Evolutionary conservation across 1,284 basidiomycete genomes (phyloP), one percentile per base, ranked within the genome.

Genomic region (Malassezia vespertilionis): DNA sequence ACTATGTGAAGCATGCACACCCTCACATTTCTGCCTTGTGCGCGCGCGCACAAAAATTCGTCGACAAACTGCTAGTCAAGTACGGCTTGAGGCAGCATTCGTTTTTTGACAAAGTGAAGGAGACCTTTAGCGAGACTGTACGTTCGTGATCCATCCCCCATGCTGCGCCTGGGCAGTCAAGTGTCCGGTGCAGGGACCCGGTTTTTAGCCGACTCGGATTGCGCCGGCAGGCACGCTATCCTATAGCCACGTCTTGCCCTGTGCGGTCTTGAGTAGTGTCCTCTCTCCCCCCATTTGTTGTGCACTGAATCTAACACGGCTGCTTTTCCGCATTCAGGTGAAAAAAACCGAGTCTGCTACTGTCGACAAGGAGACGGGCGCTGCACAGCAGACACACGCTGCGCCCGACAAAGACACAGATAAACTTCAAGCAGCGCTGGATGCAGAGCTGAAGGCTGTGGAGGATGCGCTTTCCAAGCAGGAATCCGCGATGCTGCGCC

Each of bases 371-470:
- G 30, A 32, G 30, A 15, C 14, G 28, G 21, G 24, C 10, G 15
- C 49, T 53, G 8, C 27, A 14, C n/a, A 26, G 5, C 14, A 40
- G 22, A 57, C 46, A 34, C 55, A 61, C 23, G 50, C 54, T 34
- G 26, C 30, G 14, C 2, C 11, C 21, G 39, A 2, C 5, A 30
- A 40, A 10, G 28, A 40, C 11, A 2, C 12, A 5, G 17, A 37
- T 12, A 48, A 32, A 18, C 39, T 54, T 15, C 37, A 55, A 33
- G 40, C 30, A 5, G 26, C 27, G 32, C 33, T 57, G n/a, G 44
- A 47, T n/a, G 38, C 40, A 5, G 46, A 49, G 40, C 18, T 49
- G 22, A 9, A 21, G 9, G 6, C 11, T 5, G 28, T 26, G 12
- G 46, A 49, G 17, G 23, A 57, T 24, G 46, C 46, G 27, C 47